Conservation (phyloP, 495 filamentous ascomycete genomes). For the Annulohypoxylon bovei region DNA sequence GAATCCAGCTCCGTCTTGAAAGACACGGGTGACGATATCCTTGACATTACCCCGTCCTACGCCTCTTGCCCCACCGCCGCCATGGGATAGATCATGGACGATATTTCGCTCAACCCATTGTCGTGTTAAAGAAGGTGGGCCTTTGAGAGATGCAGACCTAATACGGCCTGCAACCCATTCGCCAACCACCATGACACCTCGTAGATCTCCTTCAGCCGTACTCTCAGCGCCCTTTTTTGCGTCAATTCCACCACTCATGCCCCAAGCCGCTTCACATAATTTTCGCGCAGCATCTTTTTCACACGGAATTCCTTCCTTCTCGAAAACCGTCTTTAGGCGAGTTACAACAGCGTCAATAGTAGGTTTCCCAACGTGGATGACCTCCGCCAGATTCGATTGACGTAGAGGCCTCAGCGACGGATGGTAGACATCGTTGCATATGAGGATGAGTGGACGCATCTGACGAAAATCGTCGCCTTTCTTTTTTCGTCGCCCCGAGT, state of each 20-base stretch:
- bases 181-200: conserved; percentile 90
- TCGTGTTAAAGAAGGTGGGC: conserved; percentile 67
- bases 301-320: conserved; percentile 82
- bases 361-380: conserved; percentile 91
- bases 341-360: conserved; percentile 85
- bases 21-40: conserved; percentile 86
- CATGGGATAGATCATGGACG: conserved; percentile 72
- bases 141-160: conserved; percentile 58
- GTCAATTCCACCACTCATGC: conserved; percentile 71
- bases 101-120: conserved; percentile 87
- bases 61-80: conserved; percentile 79
- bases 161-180: conserved; percentile 94
- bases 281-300: conserved; percentile 89
- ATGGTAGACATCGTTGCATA: conserved; percentile 99
- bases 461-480: conserved; percentile 86
- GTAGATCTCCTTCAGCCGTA: conserved; percentile 87
- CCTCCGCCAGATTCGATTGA: conserved; percentile 81
- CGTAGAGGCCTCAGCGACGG: conserved; percentile 85
- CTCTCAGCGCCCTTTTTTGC: conserved; percentile 65
- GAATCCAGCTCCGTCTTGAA: conserved; percentile 87
- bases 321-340: conserved; percentile 83
- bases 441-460: conserved; percentile 86
- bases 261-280: conserved; percentile 92
- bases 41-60: conserved; percentile 80
- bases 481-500: conserved; percentile 58